Conservation (phyloP, 2,329 filamentous ascomycete species). For the Ceratocystis papillata region DNA sequence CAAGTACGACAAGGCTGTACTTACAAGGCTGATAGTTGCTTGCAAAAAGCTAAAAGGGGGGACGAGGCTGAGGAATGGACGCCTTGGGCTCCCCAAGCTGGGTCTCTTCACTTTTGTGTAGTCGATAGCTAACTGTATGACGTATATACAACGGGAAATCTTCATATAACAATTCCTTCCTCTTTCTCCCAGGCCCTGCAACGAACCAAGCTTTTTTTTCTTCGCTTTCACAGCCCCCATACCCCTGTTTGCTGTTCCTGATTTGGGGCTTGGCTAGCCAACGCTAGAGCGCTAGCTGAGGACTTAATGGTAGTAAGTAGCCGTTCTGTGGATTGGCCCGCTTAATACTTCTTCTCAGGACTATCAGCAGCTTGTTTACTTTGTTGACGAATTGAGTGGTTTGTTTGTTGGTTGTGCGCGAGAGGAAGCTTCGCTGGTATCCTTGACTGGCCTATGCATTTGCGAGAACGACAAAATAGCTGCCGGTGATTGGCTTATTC, state of each 20-base stretch:
- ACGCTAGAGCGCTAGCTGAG: background rate
- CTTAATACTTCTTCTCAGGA: background rate
- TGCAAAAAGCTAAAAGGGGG: background rate
- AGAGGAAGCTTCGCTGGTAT: background rate
- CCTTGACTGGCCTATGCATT: background rate
- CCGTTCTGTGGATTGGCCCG: background rate
- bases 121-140: background rate
- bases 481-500: background rate
- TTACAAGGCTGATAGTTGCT: background rate
- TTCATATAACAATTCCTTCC: background rate
- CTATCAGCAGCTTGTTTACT: background rate
- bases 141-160: background rate
- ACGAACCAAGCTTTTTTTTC: conserved; percentile 5
- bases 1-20: background rate
- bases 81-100: background rate
- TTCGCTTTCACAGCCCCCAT: background rate
- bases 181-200: background rate
- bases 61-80: background rate
- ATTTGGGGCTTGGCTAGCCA: background rate
- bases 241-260: background rate
- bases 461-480: background rate
- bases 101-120: background rate
- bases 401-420: background rate
- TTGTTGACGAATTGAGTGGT: background rate
- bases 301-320: background rate